phyloP scores from a whole-genome alignment of 352 stramenopile species.

The Phytophthora pistaciae region DNA sequence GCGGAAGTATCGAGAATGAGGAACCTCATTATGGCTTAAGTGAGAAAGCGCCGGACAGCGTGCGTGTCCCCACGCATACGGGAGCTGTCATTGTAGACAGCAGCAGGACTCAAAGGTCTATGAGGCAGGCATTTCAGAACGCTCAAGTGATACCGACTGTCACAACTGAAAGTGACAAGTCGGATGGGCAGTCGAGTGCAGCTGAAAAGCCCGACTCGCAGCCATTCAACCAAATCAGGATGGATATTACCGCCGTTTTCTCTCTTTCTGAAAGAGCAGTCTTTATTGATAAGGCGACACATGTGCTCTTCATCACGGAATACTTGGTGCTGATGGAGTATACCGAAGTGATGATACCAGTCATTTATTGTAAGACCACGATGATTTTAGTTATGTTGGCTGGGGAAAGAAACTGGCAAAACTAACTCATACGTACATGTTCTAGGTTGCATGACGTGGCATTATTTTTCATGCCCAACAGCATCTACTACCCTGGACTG shows the following conservation, averaged over 20 bases:
- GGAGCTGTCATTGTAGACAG: not conserved
- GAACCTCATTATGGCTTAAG: not conserved
- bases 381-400: not conserved
- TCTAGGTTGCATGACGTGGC: slow-evolving; percentile 9
- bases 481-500: slow-evolving; percentile 16
- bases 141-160: not conserved
- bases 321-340: slow-evolving; percentile 45
- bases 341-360: slow-evolving; percentile 37
- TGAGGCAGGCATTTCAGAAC: slow-evolving; percentile 2
- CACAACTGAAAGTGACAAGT: not conserved
- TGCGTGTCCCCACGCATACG: not conserved
- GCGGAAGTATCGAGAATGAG: not conserved
- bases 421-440: not conserved
- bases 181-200: not conserved
- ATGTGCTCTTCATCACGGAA: slow-evolving; percentile 41
- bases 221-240: not conserved
- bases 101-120: not conserved
- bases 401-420: not conserved
- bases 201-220: not conserved
- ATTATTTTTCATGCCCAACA: slow-evolving; percentile 22
- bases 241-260: slow-evolving; percentile 4
- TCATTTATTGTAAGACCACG: slow-evolving; percentile 32
- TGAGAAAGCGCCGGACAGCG: not conserved
- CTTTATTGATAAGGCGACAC: slow-evolving; percentile 29
- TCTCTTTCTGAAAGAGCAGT: slow-evolving; percentile 12